phyloP scores from a whole-genome alignment of 2,329 filamentous ascomycete genomes.

The Diaporthe australafricana region DNA sequence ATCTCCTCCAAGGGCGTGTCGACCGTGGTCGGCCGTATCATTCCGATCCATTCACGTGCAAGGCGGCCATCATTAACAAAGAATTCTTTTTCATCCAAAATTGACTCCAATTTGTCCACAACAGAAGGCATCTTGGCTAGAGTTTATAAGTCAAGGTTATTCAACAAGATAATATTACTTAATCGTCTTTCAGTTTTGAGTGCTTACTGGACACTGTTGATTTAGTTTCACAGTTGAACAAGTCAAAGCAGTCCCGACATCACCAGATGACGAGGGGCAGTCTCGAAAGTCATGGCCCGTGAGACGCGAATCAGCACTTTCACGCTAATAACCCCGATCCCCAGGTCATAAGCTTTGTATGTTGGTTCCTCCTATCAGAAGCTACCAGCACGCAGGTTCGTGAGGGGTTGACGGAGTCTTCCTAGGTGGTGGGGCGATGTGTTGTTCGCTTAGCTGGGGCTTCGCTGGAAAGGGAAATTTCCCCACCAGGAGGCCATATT shows the following conservation, averaged over 20 bases:
- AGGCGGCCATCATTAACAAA: constrained; percentile 36
- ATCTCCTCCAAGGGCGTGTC: constrained; percentile 32
- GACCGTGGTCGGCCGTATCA: constrained; percentile 23
- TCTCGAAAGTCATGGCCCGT: background rate
- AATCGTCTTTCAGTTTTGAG: background rate
- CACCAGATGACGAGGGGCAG: background rate
- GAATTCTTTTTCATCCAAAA: constrained; percentile 2
- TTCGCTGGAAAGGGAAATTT: background rate
- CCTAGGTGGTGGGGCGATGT: background rate
- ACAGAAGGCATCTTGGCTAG: background rate
- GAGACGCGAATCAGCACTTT: background rate
- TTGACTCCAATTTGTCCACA: background rate
- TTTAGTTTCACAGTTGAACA: background rate
- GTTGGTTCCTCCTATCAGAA: background rate
- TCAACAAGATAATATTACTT: background rate
- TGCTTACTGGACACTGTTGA: background rate
- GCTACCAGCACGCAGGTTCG: background rate
- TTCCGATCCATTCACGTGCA: background rate
- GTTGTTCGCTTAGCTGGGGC: background rate
- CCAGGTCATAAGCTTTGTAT: background rate
- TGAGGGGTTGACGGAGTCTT: background rate
- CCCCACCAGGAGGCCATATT: background rate
- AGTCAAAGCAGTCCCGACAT: background rate
- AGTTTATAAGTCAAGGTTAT: background rate
- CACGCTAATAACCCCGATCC: background rate